These are phyloP conservation scores for Pyrenophora teres DNA, from an alignment of 2,329 filamentous ascomycete species.

Conservation along the genomic window DNA sequence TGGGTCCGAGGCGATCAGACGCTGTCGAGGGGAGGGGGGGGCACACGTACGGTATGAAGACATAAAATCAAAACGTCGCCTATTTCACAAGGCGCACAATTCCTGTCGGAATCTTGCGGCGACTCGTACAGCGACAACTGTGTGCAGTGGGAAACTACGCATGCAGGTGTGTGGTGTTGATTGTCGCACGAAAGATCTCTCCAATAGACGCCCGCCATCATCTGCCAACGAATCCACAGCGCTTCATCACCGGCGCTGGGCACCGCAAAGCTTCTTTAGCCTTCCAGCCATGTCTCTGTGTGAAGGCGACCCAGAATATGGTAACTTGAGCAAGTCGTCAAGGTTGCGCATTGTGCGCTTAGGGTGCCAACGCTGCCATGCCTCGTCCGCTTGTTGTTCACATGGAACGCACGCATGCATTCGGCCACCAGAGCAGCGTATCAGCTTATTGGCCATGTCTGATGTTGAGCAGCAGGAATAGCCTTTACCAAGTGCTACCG, in stretches of 20 bases:
- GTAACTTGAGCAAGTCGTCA: constrained; percentile 10
- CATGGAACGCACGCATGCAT: constrained; percentile 28
- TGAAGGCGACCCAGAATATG: constrained; percentile 20
- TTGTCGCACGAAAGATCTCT: constrained; percentile 39
- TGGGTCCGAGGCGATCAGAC: constrained; percentile 16
- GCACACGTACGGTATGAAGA: neutral
- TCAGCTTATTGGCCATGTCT: constrained; percentile 35
- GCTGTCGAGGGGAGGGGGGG: constrained; percentile 4
- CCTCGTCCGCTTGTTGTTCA: constrained; percentile 17
- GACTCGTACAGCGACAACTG: constrained; percentile 11
- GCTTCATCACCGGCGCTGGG: constrained; percentile 30
- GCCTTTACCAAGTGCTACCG: constrained; percentile 21
- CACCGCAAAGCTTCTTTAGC: constrained; percentile 10
- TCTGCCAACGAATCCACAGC: constrained; percentile 40
- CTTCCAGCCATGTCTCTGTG: constrained; percentile 24
- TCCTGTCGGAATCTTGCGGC: constrained; percentile 7
- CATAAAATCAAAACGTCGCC: constrained; percentile 10
- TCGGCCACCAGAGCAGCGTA: constrained; percentile 31
- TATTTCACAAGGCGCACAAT: constrained; percentile 12
- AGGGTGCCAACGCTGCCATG: constrained; percentile 37
- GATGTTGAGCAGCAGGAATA: constrained; percentile 24
- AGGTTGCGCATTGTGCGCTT: constrained; percentile 28
- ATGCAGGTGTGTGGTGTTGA: constrained; percentile 35
- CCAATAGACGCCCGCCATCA: constrained; percentile 42
- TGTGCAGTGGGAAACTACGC: constrained; percentile 13